phyloP scores from a whole-genome alignment of 352 stramenopile species.

The Phytophthora hibernalis region DNA sequence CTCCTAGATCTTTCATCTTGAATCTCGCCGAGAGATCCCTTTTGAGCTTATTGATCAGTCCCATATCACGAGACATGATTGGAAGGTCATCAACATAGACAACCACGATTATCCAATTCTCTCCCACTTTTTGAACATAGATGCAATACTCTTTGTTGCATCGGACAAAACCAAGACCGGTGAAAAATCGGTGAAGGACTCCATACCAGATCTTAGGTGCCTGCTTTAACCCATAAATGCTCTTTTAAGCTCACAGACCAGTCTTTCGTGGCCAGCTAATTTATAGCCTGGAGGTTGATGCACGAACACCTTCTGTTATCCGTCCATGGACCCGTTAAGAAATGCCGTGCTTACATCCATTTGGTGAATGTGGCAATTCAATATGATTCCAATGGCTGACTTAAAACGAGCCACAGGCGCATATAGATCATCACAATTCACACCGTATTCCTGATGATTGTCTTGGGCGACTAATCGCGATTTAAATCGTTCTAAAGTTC shows the following conservation, averaged over 20 bases:
- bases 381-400: too few species aligned
- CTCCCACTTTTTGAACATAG: too few species aligned
- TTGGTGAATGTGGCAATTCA: conserved; percentile 8
- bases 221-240: conserved; percentile 9
- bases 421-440: too few species aligned
- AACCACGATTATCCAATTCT: too few species aligned
- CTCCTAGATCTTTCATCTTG: conserved; percentile 2
- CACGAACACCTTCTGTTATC: conserved; percentile 1
- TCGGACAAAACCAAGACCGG: neutral
- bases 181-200: conserved; percentile 3
- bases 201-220: conserved; percentile 5
- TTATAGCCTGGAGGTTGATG: neutral
- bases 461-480: too few species aligned
- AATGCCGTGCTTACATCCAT: conserved; percentile 8
- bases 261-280: neutral
- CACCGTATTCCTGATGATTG: too few species aligned
- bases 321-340: conserved; percentile 3
- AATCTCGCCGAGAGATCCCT: neutral
- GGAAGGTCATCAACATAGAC: conserved; percentile 5
- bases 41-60: neutral
- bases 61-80: neutral
- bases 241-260: conserved; percentile 8
- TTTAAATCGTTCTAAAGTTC: too few species aligned
- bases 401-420: too few species aligned
- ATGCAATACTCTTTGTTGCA: neutral